phyloP scores from a whole-genome alignment of 1,284 basidiomycete species.

The Takashimella tepidaria region DNA sequence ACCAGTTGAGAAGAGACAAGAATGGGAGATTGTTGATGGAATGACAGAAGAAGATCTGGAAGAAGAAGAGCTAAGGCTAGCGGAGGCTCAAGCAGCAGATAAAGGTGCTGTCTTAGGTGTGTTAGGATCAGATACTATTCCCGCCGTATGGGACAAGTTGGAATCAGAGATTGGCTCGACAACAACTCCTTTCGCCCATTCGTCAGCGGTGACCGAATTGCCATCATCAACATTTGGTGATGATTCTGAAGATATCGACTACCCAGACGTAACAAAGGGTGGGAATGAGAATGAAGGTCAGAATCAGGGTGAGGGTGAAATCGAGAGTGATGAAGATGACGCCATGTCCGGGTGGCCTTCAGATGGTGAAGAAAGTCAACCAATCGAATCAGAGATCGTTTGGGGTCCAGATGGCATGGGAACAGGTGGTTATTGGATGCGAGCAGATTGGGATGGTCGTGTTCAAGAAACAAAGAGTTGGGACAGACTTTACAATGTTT shows the following conservation, averaged over 20 bases:
- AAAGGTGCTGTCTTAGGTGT: neutral
- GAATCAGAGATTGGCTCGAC: too few species aligned
- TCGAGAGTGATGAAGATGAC: constrained; percentile 3
- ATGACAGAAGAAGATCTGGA: constrained; percentile 17
- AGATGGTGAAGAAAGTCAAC: neutral
- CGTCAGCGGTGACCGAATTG: neutral
- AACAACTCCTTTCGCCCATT: too few species aligned
- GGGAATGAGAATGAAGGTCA: constrained; percentile 3
- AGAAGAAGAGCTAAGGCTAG: constrained; percentile 10
- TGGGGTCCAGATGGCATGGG: constrained; percentile 45
- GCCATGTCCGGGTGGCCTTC: neutral
- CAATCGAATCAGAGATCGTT: constrained; percentile 6
- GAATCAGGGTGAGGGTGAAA: neutral
- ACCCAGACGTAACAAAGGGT: neutral
- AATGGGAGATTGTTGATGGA: constrained; percentile 15
- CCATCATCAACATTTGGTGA: neutral
- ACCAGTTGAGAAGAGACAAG: constrained; percentile 10
- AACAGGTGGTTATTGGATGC: constrained; percentile 45
- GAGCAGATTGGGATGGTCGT: constrained; percentile 40
- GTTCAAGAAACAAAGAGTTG: constrained; percentile 35
- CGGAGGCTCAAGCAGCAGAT: neutral
- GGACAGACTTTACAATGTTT: constrained; percentile 41
- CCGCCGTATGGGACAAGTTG: neutral
- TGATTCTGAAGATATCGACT: neutral
- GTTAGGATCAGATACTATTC: neutral